Evolutionary conservation across 2,329 filamentous ascomycete genomes (phyloP).

Genomic region (Colletotrichum truncatum): DNA sequence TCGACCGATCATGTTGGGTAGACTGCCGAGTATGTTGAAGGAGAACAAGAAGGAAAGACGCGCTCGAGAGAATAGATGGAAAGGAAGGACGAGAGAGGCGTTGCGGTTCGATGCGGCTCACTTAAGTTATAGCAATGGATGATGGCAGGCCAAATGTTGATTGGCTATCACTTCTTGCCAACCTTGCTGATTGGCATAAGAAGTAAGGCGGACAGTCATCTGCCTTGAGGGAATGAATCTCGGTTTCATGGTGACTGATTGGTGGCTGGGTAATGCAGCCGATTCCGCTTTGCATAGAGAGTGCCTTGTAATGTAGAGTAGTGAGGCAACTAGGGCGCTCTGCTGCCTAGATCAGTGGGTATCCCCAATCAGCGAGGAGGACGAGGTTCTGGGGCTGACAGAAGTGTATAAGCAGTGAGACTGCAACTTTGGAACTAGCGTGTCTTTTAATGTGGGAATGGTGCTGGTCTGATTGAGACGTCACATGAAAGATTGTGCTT

Average conservation of each 20-base stretch:
- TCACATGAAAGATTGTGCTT: too few species aligned
- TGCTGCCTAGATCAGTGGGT: slow-evolving; percentile 7
- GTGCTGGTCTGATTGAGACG: neutral
- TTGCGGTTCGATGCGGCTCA: neutral
- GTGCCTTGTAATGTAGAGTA: neutral
- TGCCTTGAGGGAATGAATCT: neutral
- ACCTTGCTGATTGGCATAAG: neutral
- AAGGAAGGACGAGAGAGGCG: neutral
- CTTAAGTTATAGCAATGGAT: neutral
- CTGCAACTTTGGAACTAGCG: neutral
- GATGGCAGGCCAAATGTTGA: neutral
- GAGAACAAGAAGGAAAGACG: neutral
- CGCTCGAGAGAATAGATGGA: neutral
- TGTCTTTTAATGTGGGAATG: neutral
- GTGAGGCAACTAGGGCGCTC: slow-evolving; percentile 9
- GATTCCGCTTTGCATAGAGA: slow-evolving; percentile 12
- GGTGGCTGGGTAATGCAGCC: neutral
- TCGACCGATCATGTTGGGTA: slow-evolving; percentile 5
- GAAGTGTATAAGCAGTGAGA: neutral
- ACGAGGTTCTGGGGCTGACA: slow-evolving; percentile 3
- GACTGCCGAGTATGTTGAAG: neutral
- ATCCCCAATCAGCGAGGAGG: neutral
- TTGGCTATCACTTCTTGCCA: neutral
- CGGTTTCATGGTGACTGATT: slow-evolving; percentile 2
- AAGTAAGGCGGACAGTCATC: neutral